These are phyloP conservation scores for Barnettozyma salicaria DNA, from an alignment of 805 yeast genomes.

Conservation along the genomic window DNA sequence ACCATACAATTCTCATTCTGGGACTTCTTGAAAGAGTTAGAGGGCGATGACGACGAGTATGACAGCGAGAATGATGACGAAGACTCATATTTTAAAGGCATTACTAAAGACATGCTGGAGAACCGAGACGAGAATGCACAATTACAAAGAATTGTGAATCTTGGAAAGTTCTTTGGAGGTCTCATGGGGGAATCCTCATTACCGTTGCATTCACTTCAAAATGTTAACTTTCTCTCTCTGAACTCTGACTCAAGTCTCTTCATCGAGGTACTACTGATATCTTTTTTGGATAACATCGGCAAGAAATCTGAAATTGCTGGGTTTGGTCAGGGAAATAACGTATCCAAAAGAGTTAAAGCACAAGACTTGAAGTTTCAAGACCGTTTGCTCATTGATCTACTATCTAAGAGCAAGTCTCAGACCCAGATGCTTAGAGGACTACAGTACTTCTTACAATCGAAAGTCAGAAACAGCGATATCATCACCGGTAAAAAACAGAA, in stretches of 20 bases:
- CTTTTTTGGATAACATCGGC: constrained; percentile 58
- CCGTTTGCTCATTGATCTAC: constrained; percentile 39
- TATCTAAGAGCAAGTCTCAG: constrained; percentile 54
- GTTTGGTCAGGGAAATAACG: constrained; percentile 26
- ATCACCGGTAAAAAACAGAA: constrained; percentile 49
- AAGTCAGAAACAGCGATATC: constrained; percentile 40
- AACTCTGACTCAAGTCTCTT: constrained; percentile 58
- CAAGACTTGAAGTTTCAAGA: constrained; percentile 38
- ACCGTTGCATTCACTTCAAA: constrained; percentile 66
- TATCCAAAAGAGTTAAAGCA: constrained; percentile 33
- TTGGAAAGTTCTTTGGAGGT: constrained; percentile 77
- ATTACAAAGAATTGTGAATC: constrained; percentile 55
- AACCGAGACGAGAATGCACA: constrained; percentile 47
- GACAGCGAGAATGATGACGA: constrained; percentile 31
- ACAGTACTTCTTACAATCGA: constrained; percentile 49
- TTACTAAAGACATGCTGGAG: constrained; percentile 26
- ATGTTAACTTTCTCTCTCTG: constrained; percentile 64
- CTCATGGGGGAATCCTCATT: constrained; percentile 69
- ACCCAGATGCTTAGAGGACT: constrained; percentile 57
- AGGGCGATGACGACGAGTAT: constrained; percentile 41
- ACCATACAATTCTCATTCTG: constrained; percentile 85
- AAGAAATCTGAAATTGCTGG: constrained; percentile 46
- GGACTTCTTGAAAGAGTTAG: constrained; percentile 76
- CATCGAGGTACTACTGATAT: constrained; percentile 65
- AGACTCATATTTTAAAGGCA: constrained; percentile 22